Base-by-base conservation (phyloP, 164 flowering plant species). In the Dillenia turbinata region DNA sequence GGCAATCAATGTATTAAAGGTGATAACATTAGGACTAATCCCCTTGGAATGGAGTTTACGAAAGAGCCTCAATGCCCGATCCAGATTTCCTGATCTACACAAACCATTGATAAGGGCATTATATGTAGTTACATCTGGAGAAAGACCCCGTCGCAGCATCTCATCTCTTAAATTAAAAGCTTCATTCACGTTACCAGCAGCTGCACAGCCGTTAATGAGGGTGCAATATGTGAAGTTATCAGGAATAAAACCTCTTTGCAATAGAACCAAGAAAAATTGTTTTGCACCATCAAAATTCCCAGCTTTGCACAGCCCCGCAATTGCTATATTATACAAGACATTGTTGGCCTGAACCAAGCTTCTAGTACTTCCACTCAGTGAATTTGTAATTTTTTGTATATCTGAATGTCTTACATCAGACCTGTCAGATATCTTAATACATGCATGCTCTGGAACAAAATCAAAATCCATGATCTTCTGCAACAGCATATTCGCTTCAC, bases 91-190 rank as follows among this genome's bases (percentile, higher is more conserved):
- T 6, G 81, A 78, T 73, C 85, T 89, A 54, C 96, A 89, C 64
- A 92, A 66, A 47, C 97, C 97, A 76, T 77, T 81, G 47, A 87
- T 70, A 43, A 92, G 83, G 70, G 89, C 83, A 81, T 92, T 92
- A 58, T 83, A 85, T 45, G 78, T 78, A 60, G 69, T 54, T 66
- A 88, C 79, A 57, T 85, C 82, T 12, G 96, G 97, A 52, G 69
- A 52, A 54, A 89, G 63, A 70, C 88, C 90, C 70, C 60, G 79
- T 47, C 62, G 68, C 74, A 79, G 56, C 96, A 91, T 91, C 68
- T 89, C 89, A 76, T 85, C 89, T 57, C 92, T 68, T 62, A 89
- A 61, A 9, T 57, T 67, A 73, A 91, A 91, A 69, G 97, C 96
- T 78, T 78, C 90, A 63, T 83, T 75, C 64, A 89, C 67, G 44